Conservation (phyloP, 2,329 filamentous ascomycete genomes). For the Zymoseptoria brevis region DNA sequence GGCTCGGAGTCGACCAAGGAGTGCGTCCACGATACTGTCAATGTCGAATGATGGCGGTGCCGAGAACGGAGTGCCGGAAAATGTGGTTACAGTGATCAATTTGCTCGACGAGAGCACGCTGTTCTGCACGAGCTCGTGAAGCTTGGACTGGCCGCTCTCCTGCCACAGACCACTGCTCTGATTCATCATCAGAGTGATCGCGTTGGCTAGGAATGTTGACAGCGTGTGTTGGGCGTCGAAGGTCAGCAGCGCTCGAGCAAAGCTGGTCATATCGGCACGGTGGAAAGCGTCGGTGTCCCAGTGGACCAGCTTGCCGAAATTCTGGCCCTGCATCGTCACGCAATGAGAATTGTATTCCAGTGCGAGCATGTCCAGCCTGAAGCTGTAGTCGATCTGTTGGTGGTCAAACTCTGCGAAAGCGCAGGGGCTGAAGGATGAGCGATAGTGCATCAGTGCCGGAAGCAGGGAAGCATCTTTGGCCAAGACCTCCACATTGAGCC, state of each 20-base stretch:
- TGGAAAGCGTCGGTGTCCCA: slow-evolving; percentile 16
- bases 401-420: slow-evolving; percentile 14
- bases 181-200: slow-evolving; percentile 7
- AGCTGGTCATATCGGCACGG: slow-evolving; percentile 17
- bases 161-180: background rate
- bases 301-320: slow-evolving; percentile 9
- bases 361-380: background rate
- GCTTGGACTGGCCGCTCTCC: background rate
- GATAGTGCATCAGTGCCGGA: slow-evolving; percentile 11
- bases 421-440: slow-evolving; percentile 2
- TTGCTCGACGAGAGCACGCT: background rate
- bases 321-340: slow-evolving; percentile 7
- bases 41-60: slow-evolving; percentile 14
- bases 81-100: no score
- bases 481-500: slow-evolving; percentile 10
- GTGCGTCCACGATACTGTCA: slow-evolving; percentile 6
- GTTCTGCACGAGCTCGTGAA: background rate
- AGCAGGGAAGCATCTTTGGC: slow-evolving; percentile 6
- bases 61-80: slow-evolving; percentile 7
- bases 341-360: slow-evolving; percentile 7
- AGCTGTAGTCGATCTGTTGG: slow-evolving; percentile 3
- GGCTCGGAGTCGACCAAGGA: slow-evolving; percentile 11
- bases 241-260: slow-evolving; percentile 16
- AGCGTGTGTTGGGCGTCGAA: slow-evolving; percentile 20
- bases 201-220: slow-evolving; percentile 10